These are phyloP conservation scores for Babesia caballi DNA, from an alignment of 169 alveolate species.

Conservation along the genomic window DNA sequence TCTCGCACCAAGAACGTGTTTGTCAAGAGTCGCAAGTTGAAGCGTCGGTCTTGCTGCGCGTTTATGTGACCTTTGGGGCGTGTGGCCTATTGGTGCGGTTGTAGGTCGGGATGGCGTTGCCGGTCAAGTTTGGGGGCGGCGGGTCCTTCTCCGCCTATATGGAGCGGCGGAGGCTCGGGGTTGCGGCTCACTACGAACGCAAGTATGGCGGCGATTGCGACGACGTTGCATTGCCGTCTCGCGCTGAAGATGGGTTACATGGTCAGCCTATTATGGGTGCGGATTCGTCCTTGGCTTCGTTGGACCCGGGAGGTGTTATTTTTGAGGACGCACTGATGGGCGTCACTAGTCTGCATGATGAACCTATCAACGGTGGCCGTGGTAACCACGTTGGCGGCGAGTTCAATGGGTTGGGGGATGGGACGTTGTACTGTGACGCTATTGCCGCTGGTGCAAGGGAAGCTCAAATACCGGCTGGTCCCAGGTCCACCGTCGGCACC, in stretches of 20 bases:
- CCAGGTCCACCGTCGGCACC: not conserved
- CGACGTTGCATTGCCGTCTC: not conserved
- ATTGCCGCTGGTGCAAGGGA: not conserved
- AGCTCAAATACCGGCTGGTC: not conserved
- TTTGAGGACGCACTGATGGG: too few relatives aligned
- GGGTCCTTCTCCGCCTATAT: conserved; percentile 29
- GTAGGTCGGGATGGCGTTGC: not conserved
- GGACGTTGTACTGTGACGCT: not conserved
- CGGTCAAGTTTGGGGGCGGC: conserved; percentile 32
- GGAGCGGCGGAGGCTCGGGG: conserved; percentile 34
- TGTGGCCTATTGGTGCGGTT: too few relatives aligned
- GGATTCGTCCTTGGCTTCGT: not conserved
- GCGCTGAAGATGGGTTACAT: not conserved
- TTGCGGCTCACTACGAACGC: conserved; percentile 16
- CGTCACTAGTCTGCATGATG: too few relatives aligned
- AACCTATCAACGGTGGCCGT: not conserved
- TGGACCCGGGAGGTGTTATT: not conserved
- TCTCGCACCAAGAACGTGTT: conserved; percentile 54
- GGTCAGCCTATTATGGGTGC: too few relatives aligned
- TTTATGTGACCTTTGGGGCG: conserved; percentile 47
- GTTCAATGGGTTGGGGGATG: too few relatives aligned
- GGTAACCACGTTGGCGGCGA: too few relatives aligned
- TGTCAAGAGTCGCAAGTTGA: conserved; percentile 44
- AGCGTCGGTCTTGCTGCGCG: conserved; percentile 50
- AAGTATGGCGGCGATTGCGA: not conserved